Base-by-base conservation (phyloP, 345 rosid genomes). In the Cardiospermum halicacabum region DNA sequence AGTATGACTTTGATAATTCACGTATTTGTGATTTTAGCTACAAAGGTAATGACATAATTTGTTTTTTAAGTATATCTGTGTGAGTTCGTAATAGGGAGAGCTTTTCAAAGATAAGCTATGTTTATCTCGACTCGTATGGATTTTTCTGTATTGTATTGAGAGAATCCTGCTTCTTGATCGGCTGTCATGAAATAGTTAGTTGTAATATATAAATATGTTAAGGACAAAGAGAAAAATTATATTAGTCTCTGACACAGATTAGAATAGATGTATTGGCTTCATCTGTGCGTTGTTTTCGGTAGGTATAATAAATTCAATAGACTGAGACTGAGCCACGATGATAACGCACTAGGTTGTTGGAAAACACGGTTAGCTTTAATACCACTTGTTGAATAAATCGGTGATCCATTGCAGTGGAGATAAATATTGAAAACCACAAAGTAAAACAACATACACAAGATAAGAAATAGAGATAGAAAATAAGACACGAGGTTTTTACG, bases 221-320 rank as follows among this genome's bases (percentile, higher is more conserved):
- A 60, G 32, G 48, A 40, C 36, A 39, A 40, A 25, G 50, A 59
- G 50, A 26, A 58, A 39, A 5, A 45, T 15, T n/a, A 3, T 59
- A 25, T 2, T 13, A 59, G 15, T 59, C 26, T 13, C 49, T 22
- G 49, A 16, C 50, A 15, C 63, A 24, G 49, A 43, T 43, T 43
- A 21, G 45, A 59, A 13, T 25, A 30, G n/a, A n/a, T n/a, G n/a
- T n/a, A n/a, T n/a, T n/a, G 24, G 15, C 63, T 40, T 59, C 63
- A 15, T 40, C 50, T 59, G 16, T 40, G 25, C 40, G 63, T 40
- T 13, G 27, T 40, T 21, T 59, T 59, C 39, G 16, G 3, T 1
- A n/a, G 26, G 13, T 59, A 1, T 7, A 18, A 4, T 22, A n/a
- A 2, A 16, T 53, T 7, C 50, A 39, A 24, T 39, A 24, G 40